These are phyloP conservation scores for Chenopodium berlandieri DNA, from an alignment of 148 eudicot genomes.

Conservation along the genomic window DNA sequence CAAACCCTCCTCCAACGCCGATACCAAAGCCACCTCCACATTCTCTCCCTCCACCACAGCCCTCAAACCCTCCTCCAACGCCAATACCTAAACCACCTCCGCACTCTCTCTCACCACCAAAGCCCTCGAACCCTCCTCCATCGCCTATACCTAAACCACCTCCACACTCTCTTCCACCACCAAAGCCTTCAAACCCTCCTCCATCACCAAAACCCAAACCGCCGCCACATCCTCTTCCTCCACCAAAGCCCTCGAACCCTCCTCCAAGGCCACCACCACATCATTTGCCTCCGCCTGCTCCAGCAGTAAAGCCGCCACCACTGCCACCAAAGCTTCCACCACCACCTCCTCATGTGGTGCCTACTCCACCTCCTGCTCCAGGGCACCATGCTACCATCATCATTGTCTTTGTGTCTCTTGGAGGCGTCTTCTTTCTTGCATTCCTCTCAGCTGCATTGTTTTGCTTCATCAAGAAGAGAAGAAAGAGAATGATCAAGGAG, in stretches of 20 bases:
- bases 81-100: slow-evolving; percentile 16
- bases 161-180: slow-evolving; percentile 25
- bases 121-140: slow-evolving; percentile 30
- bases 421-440: slow-evolving; percentile 78
- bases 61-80: slow-evolving; percentile 10
- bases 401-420: slow-evolving; percentile 60
- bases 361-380: slow-evolving; percentile 43
- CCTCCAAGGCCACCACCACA: slow-evolving; percentile 45
- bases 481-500: slow-evolving; percentile 46
- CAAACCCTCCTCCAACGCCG: slow-evolving; percentile 26
- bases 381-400: slow-evolving; percentile 59
- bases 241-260: slow-evolving; percentile 24
- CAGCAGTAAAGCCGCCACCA: slow-evolving; percentile 36
- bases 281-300: slow-evolving; percentile 30
- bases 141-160: slow-evolving; percentile 34
- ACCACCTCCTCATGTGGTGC: slow-evolving; percentile 34
- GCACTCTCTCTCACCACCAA: slow-evolving; percentile 24
- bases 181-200: slow-evolving; percentile 29
- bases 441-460: slow-evolving; percentile 58
- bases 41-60: slow-evolving; percentile 20
- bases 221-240: slow-evolving; percentile 27
- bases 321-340: slow-evolving; percentile 37
- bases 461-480: slow-evolving; percentile 63
- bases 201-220: slow-evolving; percentile 36
- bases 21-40: slow-evolving; percentile 31